Evolutionary conservation across 2,329 filamentous ascomycete genomes (phyloP), one percentile per base, ranked within the genome.

Genomic region (Colletotrichum liriopes): DNA sequence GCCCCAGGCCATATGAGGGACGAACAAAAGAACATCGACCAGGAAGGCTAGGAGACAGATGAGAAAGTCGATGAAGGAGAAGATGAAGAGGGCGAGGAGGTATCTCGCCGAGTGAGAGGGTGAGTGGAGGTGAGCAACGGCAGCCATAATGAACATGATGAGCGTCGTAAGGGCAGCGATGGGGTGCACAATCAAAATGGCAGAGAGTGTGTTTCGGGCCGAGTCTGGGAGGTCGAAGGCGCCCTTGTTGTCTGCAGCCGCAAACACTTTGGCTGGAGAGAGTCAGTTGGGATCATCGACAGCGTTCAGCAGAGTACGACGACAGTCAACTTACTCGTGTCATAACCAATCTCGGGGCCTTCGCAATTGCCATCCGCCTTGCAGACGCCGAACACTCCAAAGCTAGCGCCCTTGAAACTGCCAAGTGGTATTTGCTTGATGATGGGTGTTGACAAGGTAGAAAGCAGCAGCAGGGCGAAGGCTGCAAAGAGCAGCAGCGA

Each of bases 361-460:
- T 90, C 93, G 82, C 96, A 98, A 71, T 83, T 79, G 74, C 80
- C 80, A 72, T 85, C 81, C 49, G 84, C 85, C 75, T 90, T 87
- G 83, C 96, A 99, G 78, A 91, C 97, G 35, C 96, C 96, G 85
- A 98, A 96, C 60, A 98, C 95, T 60, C 96, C 96, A 86, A 97
- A 98, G 76, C 91, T 92, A 76, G 94, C 90, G 77, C 92, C 91
- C 52, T 92, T 84, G 79, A 92, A 96, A 64, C 90, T 91, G 47
- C 93, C 95, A 52, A 99, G 87, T 12, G 95, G 94, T 58, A 99
- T 97, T 35, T 87, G 89, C 79, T 93, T 91, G 80, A 98, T 93
- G 76, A 99, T 91, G 23, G 96, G 96, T 0, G 94, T 95, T 1
- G 96, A 98, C n/a, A 99, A 85, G 49, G 95, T 94, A 58, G 95